Evolutionary conservation across 306 rosid species (phyloP).

Genomic region (Corylus heterophylla): DNA sequence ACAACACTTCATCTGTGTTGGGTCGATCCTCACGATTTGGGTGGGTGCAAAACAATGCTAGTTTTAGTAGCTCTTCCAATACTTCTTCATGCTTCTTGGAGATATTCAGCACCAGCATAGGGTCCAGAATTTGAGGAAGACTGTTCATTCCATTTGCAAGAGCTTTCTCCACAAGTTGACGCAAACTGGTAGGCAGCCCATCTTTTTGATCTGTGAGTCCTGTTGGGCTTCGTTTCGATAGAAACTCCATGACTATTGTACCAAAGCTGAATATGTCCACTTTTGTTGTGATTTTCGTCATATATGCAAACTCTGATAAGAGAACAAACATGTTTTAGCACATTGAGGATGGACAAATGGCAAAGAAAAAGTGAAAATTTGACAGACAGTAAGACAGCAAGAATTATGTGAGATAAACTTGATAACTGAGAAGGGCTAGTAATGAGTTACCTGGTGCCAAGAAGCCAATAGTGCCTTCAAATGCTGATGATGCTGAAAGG

Average conservation of each 20-base stretch:
- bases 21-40: constrained; percentile 66
- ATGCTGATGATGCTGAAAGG: constrained; percentile 61
- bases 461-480: constrained; percentile 83
- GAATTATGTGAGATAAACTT: background rate
- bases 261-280: constrained; percentile 88
- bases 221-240: constrained; percentile 75
- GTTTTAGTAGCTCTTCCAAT: constrained; percentile 50
- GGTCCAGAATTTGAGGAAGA: constrained; percentile 52
- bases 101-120: constrained; percentile 37
- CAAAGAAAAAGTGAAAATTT: background rate
- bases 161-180: constrained; percentile 55
- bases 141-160: constrained; percentile 46
- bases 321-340: constrained; percentile 21
- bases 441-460: constrained; percentile 75
- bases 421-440: constrained; percentile 5
- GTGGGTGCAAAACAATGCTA: constrained; percentile 65
- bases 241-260: constrained; percentile 70
- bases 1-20: constrained; percentile 53
- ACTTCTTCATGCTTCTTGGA: constrained; percentile 35
- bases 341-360: constrained; percentile 5
- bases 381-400: background rate
- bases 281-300: constrained; percentile 68
- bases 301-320: constrained; percentile 79
- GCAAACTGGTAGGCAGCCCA: constrained; percentile 56
- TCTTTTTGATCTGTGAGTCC: constrained; percentile 51